Evolutionary conservation across 2,329 filamentous ascomycete genomes (phyloP).

Genomic region (Beauveria australis): DNA sequence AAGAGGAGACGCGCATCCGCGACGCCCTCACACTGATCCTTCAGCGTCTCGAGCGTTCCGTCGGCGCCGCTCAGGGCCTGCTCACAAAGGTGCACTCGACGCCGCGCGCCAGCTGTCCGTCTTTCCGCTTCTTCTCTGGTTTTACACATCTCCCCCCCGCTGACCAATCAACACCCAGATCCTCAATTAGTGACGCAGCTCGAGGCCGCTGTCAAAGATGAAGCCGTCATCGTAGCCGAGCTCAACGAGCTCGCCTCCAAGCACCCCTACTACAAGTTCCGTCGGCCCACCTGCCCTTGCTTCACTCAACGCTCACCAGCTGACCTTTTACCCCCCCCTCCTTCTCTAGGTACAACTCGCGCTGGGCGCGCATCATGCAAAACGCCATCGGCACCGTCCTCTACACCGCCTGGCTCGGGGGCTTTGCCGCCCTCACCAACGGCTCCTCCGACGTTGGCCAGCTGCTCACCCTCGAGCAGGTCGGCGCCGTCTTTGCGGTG

Average conservation of each 20-base stretch:
- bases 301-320: not conserved
- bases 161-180: constrained; percentile 38
- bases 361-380: constrained; percentile 81
- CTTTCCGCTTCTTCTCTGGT: not conserved
- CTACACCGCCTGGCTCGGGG: constrained; percentile 69
- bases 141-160: not conserved
- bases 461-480: constrained; percentile 80
- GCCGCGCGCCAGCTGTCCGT: constrained; percentile 49
- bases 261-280: constrained; percentile 91
- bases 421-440: constrained; percentile 39
- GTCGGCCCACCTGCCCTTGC: constrained; percentile 10
- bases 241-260: constrained; percentile 68
- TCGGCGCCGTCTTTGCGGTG: constrained; percentile 71
- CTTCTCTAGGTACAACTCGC: constrained; percentile 60
- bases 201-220: constrained; percentile 61
- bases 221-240: constrained; percentile 61
- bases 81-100: constrained; percentile 88
- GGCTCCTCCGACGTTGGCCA: constrained; percentile 47
- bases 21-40: constrained; percentile 79
- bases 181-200: constrained; percentile 60
- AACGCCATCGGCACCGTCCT: constrained; percentile 57
- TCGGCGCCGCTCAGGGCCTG: constrained; percentile 70
- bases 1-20: constrained; percentile 73
- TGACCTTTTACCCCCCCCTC: not conserved
- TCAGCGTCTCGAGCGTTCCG: constrained; percentile 74